Evolutionary conservation across 2,329 filamentous ascomycete genomes (phyloP), one percentile per base, ranked within the genome.

Genomic region (Diaporthe australafricana): DNA sequence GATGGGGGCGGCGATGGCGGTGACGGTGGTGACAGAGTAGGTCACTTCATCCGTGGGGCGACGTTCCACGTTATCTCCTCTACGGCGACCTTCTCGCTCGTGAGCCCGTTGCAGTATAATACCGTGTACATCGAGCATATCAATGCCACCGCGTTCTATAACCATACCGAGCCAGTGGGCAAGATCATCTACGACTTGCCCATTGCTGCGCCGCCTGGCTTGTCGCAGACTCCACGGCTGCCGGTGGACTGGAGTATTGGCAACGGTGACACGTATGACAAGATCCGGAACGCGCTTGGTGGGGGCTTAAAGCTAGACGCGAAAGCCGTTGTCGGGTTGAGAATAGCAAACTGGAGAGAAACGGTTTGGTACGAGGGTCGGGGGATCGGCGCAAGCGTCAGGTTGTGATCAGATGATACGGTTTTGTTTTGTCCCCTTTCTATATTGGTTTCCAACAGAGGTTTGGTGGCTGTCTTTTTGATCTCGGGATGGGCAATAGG

Each of bases 11-110:
- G 79, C 38, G 53, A 25, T 1, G 79, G 79, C 22, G 81, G n/a
- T n/a, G n/a, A n/a, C n/a, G 79, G 83, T 30, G 82, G 84, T 17
- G 81, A 83, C 14, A 82, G 86, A 48, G 82, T 84, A 30, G 83
- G 88, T 0, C 90, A 90, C 75, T 98, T 98, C 80, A 94, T 99
- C 76, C 89, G 92, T 79, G 91, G 94, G 76, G 94, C 95, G 14
- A 96, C 92, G 8, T 91, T 99, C 82, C 95, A 98, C 82, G 82
- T 98, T 67, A 87, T 96, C 74, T 93, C 94, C 20, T 97, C 94
- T 0, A 95, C 94, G 0, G 96, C 96, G 4, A 90, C 92, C 0
- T 98, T 99, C 81, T 91, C 89, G 0, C 87, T 98, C 27, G 87
- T 91, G 48, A 98, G 95, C 0, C 96, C 96, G 0, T 85, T 98